Percentiles rank a stretch among this genome's conserved stretches.
Evolutionary conservation across 495 filamentous ascomycete genomes (phyloP).

Genomic region (Xylaria bambusicola): DNA sequence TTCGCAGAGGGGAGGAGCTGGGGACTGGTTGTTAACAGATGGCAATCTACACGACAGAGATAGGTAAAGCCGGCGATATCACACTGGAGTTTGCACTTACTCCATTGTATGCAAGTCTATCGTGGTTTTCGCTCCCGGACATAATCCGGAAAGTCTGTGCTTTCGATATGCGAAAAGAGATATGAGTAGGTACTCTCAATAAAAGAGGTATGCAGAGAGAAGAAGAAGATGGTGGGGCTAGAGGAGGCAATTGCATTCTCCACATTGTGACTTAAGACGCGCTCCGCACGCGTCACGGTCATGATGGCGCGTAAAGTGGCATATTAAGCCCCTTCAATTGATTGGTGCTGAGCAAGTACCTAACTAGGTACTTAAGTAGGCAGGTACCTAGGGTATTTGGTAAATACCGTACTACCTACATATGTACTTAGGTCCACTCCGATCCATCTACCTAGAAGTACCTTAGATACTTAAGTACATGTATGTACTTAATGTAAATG

Average conservation of each 20-base stretch:
- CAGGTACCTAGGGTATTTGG: background rate
- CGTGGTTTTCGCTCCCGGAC: no score
- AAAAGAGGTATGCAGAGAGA: background rate
- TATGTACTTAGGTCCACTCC: background rate
- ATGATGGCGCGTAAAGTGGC: constrained; percentile 19
- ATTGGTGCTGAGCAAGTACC: background rate
- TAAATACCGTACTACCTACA: background rate
- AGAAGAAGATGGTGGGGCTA: no score
- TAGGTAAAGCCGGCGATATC: background rate
- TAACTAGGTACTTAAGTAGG: background rate
- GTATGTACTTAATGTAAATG: no score
- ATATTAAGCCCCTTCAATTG: background rate
- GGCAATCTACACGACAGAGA: background rate
- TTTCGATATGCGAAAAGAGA: no score
- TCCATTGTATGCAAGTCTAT: no score
- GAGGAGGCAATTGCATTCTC: no score
- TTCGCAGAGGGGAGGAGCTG: constrained; percentile 69
- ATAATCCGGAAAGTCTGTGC: no score
- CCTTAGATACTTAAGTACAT: no score
- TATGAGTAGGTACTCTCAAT: no score
- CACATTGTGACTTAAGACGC: background rate
- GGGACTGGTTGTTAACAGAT: background rate
- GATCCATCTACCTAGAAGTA: no score
- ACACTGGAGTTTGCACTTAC: constrained; percentile 22
- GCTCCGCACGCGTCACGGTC: constrained; percentile 5